Conservation (phyloP, 176 grass and related monocot genomes). For the Paspalum notatum region DNA sequence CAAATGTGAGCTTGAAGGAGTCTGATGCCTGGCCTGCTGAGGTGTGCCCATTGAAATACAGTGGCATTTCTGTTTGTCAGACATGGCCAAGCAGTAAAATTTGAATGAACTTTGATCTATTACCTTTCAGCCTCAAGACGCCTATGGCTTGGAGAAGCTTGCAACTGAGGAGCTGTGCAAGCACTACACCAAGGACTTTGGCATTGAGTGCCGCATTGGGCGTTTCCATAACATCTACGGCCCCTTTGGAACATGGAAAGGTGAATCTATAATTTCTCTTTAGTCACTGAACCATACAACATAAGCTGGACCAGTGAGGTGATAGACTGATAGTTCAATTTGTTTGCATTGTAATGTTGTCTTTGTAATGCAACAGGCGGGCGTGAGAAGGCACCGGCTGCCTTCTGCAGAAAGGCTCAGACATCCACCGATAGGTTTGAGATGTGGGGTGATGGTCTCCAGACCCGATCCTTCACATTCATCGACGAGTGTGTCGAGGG, state of each 20-base stretch:
- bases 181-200: conserved; percentile 98
- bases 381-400: conserved; percentile 87
- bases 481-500: conserved; percentile 91
- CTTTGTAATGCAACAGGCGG: conserved; percentile 48
- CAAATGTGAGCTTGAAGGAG: conserved; percentile 93
- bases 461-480: conserved; percentile 86
- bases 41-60: conserved; percentile 48
- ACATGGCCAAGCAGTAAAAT: not conserved
- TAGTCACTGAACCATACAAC: not conserved
- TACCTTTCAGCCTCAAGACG: conserved; percentile 85
- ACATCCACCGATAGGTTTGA: conserved; percentile 82
- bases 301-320: not conserved
- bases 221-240: conserved; percentile 98
- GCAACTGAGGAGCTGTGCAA: conserved; percentile 97
- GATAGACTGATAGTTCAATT: not conserved
- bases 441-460: conserved; percentile 92
- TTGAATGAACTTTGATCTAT: not conserved
- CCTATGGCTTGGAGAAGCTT: conserved; percentile 97
- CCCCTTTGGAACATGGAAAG: conserved; percentile 98
- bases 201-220: conserved; percentile 82
- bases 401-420: conserved; percentile 80
- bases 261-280: conserved; percentile 37
- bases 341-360: not conserved
- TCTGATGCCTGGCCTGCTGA: conserved; percentile 91
- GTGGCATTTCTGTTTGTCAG: not conserved